Conservation (phyloP, 768 basidiomycete species). For the Boletus sp. region DNA sequence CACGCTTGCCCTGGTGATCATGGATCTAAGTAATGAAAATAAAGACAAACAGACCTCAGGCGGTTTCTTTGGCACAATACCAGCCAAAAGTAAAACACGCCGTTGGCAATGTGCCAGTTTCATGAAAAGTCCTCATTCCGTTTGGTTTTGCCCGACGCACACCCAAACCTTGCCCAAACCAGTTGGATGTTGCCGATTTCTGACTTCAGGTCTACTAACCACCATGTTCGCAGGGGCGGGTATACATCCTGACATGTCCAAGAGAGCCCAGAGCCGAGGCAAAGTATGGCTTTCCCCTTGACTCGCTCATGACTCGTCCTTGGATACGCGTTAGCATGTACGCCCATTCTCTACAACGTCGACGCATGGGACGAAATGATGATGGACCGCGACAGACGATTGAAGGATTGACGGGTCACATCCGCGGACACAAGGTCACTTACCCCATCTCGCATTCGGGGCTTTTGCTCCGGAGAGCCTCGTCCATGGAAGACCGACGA, state of each 20-base stretch:
- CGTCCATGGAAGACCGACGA: too few relatives aligned
- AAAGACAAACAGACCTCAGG: constrained; percentile 15
- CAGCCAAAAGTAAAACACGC: neutral
- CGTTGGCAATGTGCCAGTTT: neutral
- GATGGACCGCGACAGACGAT: neutral
- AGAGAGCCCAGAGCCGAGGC: neutral
- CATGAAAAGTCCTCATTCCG: constrained; percentile 59
- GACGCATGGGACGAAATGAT: neutral
- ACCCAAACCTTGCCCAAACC: too few relatives aligned
- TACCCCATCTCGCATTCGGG: too few relatives aligned
- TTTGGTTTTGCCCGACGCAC: constrained; percentile 55
- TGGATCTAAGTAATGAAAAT: constrained; percentile 12
- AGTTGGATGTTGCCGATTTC: neutral
- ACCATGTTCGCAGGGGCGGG: neutral
- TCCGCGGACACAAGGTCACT: too few relatives aligned
- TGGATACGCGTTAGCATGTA: neutral
- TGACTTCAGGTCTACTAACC: neutral
- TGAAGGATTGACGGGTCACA: too few relatives aligned
- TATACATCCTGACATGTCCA: neutral
- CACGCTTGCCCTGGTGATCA: neutral
- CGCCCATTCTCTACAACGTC: neutral
- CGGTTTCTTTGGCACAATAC: neutral
- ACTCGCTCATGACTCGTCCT: neutral
- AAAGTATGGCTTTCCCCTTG: neutral
- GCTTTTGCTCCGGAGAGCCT: too few relatives aligned